Evolutionary conservation across 73 alveolate species (phyloP), one percentile per base, ranked within the genome.

Genomic region (Symbiodinium natans): DNA sequence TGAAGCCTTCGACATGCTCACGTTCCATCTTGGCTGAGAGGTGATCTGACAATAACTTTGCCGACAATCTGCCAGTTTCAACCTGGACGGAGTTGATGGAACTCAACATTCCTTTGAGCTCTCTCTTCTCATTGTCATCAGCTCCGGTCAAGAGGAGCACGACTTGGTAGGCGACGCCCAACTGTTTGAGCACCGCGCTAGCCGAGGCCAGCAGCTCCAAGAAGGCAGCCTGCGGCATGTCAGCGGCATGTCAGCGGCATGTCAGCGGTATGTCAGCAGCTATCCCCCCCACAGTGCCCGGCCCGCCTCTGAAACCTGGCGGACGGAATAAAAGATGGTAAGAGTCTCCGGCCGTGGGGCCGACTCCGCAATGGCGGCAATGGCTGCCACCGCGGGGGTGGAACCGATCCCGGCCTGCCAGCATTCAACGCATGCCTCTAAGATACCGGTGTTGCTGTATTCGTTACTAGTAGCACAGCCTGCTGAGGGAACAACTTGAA

Each of bases 301-400:
- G 21, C 59, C 13, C 21, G 59, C 80, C 33, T 63, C 80, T 17
- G 80, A 63, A 36, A 63, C 36, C 80, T 63, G 17, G 9, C 80
- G 80, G 33, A 63, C 80, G 11, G 80, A 63, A n/a, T 63, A 29
- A 36, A 63, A 63, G 80, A 63, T 38, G 2, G 86, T 36, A 17
- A 36, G 31, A 9, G 46, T 77, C 46, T 38, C 36, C 8, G 86
- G 86, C 19, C 41, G 86, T 23, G 86, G 86, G 15, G n/a, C 41
- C 46, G 52, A n/a, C 29, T 77, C 83, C 17, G 41, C 86, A 17
- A 36, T n/a, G 36, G 41, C 86, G 48, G 29, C 43, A 38, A 92
- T 15, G 21, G 89, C 98, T 3, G 98, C 98, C 54, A 74, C 43
- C 41, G 95, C 95, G 25, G 95, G 95, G 46, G 95, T 88, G 34